These are phyloP conservation scores for Pestalotiopsis sp. DNA, from an alignment of 2,329 filamentous ascomycete species.

Conservation along the genomic window DNA sequence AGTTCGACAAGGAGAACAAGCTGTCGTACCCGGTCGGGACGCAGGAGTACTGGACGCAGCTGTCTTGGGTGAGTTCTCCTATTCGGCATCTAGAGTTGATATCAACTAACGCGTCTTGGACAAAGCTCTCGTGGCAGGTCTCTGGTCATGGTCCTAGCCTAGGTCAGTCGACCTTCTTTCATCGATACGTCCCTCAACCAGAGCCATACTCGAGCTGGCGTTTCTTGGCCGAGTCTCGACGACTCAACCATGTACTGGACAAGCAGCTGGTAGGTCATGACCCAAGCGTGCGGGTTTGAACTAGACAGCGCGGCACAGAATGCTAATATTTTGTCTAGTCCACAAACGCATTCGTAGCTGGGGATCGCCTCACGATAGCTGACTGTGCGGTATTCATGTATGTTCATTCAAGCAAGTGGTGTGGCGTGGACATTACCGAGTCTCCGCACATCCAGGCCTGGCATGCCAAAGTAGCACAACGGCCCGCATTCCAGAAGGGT, in stretches of 20 bases:
- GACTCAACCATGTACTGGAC: constrained; percentile 24
- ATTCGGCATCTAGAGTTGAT: not conserved
- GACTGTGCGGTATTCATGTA: constrained; percentile 18
- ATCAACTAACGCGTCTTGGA: not conserved
- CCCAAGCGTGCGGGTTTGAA: not conserved
- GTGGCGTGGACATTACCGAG: constrained; percentile 16
- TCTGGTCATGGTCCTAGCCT: constrained; percentile 24
- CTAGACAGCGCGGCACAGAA: not conserved
- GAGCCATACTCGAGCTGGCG: constrained; percentile 22
- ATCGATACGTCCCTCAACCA: constrained; percentile 22
- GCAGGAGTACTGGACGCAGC: constrained; percentile 25
- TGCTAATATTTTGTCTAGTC: not conserved
- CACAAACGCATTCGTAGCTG: not conserved
- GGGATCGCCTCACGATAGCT: constrained; percentile 18
- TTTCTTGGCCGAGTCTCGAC: constrained; percentile 21
- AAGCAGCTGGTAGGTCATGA: constrained; percentile 21
- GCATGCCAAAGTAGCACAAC: constrained; percentile 14
- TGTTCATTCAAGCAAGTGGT: constrained; percentile 17
- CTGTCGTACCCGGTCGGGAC: constrained; percentile 24
- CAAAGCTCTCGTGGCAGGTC: constrained; percentile 26
- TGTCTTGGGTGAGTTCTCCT: constrained; percentile 25
- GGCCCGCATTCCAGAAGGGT: constrained; percentile 16
- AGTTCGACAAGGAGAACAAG: constrained; percentile 28
- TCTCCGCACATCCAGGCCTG: constrained; percentile 16
- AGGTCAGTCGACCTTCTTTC: constrained; percentile 24